Evolutionary conservation across 345 rosid genomes (phyloP), one percentile per base, ranked within the genome.

Genomic region (Arabis hirsuta): DNA sequence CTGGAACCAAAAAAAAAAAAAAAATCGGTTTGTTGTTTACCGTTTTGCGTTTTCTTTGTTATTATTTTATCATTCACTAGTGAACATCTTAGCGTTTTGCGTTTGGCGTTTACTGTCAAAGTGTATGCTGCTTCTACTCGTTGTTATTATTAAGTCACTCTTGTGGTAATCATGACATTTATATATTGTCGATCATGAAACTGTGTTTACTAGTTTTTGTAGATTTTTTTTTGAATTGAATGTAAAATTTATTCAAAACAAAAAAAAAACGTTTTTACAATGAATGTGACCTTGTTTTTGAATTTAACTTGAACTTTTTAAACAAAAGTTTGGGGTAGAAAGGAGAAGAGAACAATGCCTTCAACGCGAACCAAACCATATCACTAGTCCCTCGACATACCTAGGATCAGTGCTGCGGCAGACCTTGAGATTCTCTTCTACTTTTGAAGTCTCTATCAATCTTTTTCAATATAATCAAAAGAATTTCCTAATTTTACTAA

Each of bases 81-180:
- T 1, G 60, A 65, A 73, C 66, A 48, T 65, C 22, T 67, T 67
- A 54, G 76, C 76, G 46, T 62, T 75, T 68, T 4, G 65, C 41
- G 41, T 8, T 34, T 32, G 7, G 38, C 38, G 38, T 32, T 32
- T 51, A 52, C 57, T 60, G 20, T 67, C 56, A 42, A 58, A 71
- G 45, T 71, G 75, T 53, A 72, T 42, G 38, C 26, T 42, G 8
- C 22, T 29, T 29, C 9, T 7, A 29, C 60, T 50, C 24, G 10
- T 42, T 41, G 73, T 65, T 50, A 42, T 41, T 52, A 14, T 56
- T 34, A 44, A 54, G 51, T 48, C 48, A 62, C 51, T 48, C n/a
- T 64, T 65, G 44, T 38, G 42, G 12, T 55, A 36, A 0, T n/a
- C n/a, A n/a, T 65, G 24, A 20, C 45, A 27, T 41, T 39, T 62